Conservation (phyloP, 2,329 filamentous ascomycete genomes). For the Colletotrichum tropicale region DNA sequence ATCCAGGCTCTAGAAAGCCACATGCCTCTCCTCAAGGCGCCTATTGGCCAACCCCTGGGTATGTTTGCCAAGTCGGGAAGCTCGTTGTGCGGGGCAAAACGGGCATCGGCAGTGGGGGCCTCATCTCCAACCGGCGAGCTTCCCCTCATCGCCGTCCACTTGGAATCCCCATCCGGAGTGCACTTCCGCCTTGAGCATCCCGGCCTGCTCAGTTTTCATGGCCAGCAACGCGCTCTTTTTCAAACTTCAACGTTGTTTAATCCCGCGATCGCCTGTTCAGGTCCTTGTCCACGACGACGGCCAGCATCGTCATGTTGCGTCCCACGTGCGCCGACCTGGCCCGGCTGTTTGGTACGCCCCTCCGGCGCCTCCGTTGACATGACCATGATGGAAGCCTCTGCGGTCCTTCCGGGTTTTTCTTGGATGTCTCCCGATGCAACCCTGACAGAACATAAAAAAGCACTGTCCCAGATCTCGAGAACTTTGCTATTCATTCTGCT, state of each 20-base stretch:
- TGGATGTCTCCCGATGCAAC: background rate
- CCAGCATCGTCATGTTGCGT: background rate
- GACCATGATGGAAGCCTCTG: background rate
- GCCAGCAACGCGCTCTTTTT: background rate
- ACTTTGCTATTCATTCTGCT: background rate
- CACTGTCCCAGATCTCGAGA: background rate
- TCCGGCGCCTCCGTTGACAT: background rate
- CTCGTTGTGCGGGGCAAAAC: background rate
- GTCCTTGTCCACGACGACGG: background rate
- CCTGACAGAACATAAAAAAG: background rate
- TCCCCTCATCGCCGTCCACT: background rate
- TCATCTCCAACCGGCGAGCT: background rate
- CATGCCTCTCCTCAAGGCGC: background rate
- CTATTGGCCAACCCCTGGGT: background rate
- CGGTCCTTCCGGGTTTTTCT: background rate
- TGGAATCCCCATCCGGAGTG: background rate
- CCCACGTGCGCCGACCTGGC: background rate
- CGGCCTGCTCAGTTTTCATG: background rate
- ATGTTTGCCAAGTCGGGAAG: constrained; percentile 7
- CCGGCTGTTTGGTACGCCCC: background rate
- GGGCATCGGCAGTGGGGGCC: background rate
- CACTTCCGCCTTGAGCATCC: background rate
- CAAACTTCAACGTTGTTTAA: background rate
- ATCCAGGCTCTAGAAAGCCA: background rate
- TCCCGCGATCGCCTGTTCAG: background rate